Percentiles rank a stretch among this genome's conserved stretches.
These are phyloP conservation scores for Naematelia aurantialba DNA, from an alignment of 768 basidiomycete genomes.

Conservation along the genomic window DNA sequence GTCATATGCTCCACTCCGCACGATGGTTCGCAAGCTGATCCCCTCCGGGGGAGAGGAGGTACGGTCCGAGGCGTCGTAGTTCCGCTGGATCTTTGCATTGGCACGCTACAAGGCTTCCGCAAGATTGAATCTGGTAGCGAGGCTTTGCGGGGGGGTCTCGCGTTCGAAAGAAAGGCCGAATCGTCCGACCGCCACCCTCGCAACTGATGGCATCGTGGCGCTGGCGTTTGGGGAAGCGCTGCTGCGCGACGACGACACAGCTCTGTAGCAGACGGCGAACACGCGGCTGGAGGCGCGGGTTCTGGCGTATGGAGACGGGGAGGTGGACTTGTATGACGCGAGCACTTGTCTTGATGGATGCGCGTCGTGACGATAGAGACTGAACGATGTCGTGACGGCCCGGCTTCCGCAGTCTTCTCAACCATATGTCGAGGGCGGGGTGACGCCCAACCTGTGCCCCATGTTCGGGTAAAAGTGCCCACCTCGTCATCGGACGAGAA, in stretches of 20 bases:
- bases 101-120: not conserved
- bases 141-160: not conserved
- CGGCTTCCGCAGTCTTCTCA: no score
- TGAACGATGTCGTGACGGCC: slow-evolving; percentile 6
- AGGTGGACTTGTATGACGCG: slow-evolving; percentile 10
- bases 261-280: slow-evolving; percentile 14
- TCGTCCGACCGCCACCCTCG: slow-evolving; percentile 9
- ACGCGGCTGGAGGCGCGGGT: slow-evolving; percentile 12
- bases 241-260: slow-evolving; percentile 9
- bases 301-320: slow-evolving; percentile 1
- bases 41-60: not conserved
- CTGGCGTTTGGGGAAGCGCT: no score
- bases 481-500: slow-evolving; percentile 16
- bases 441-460: not conserved
- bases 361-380: slow-evolving; percentile 5
- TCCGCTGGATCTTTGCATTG: not conserved
- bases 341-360: slow-evolving; percentile 2
- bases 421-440: not conserved
- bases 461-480: not conserved
- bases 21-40: not conserved
- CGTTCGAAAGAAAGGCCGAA: slow-evolving; percentile 4
- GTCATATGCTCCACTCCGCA: not conserved
- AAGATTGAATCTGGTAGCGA: slow-evolving; percentile 5
- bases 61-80: not conserved
- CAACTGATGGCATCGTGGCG: no score